Conservation (phyloP, 108 stramenopile genomes). For the Asterionellopsis glacialis region DNA sequence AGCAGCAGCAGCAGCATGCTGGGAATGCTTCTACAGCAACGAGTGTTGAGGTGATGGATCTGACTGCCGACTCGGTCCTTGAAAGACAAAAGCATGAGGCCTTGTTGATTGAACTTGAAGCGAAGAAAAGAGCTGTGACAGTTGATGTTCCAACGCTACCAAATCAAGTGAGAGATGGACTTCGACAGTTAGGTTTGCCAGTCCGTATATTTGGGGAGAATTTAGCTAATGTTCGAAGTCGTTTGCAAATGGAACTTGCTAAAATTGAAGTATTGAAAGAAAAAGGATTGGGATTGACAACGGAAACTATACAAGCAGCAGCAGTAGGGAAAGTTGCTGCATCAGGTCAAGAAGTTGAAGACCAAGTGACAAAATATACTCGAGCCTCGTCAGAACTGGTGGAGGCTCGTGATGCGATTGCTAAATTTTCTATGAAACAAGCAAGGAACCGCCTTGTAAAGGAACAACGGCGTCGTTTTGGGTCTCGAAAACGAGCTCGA, state of each 20-base stretch:
- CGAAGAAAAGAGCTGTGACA: conserved; percentile 66
- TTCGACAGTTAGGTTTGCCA: conserved; percentile 70
- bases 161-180: conserved; percentile 56
- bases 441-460: conserved; percentile 62
- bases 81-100: conserved; percentile 51
- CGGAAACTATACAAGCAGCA: not conserved
- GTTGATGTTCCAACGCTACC: conserved; percentile 85
- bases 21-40: conserved; percentile 1
- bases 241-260: conserved; percentile 72
- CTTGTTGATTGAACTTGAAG: conserved; percentile 71
- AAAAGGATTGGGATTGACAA: conserved; percentile 10
- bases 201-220: conserved; percentile 91
- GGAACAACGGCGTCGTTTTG: conserved; percentile 57
- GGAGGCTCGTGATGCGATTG: conserved; percentile 64
- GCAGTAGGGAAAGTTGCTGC: conserved; percentile 10
- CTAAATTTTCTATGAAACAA: conserved; percentile 62
- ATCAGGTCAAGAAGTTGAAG: conserved; percentile 26
- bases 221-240: conserved; percentile 77
- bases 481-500: conserved; percentile 42
- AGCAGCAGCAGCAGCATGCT: too few species aligned
- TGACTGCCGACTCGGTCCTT: conserved; percentile 57
- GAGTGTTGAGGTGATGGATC: conserved; percentile 42
- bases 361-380: conserved; percentile 83
- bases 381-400: conserved; percentile 77
- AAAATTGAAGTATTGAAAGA: conserved; percentile 49